phyloP scores from a whole-genome alignment of 352 stramenopile genomes.

The Globisporangium lucens region DNA sequence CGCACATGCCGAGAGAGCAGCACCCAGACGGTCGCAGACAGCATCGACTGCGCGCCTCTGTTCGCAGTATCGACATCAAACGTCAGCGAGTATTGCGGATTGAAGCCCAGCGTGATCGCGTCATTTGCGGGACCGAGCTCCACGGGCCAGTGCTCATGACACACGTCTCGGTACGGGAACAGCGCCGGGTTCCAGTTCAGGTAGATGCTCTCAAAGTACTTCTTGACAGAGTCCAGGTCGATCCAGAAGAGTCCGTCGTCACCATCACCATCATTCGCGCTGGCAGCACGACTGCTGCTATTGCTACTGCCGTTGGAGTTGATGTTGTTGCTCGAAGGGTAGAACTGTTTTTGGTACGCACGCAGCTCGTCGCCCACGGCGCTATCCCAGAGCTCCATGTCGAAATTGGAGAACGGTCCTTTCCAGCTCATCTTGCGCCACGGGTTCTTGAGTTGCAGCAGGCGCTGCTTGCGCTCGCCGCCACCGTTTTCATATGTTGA shows the following conservation, averaged over 20 bases:
- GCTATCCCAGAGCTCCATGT: conserved; percentile 51
- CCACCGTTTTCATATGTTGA: conserved; percentile 6
- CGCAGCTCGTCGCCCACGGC: conserved; percentile 57
- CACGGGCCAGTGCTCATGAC: conserved; percentile 82
- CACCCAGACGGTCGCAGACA: conserved; percentile 83
- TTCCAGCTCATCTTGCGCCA: conserved; percentile 89
- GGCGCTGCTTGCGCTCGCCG: conserved; percentile 37
- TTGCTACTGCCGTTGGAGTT: conserved; percentile 4
- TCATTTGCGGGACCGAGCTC: conserved; percentile 86
- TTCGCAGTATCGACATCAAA: conserved; percentile 31
- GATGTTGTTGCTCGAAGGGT: conserved; percentile 18
- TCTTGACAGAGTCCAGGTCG: conserved; percentile 90
- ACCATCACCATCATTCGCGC: conserved; percentile 18
- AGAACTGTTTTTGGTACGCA: conserved; percentile 52
- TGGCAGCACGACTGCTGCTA: background rate
- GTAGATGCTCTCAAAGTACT: conserved; percentile 93
- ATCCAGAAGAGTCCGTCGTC: conserved; percentile 98
- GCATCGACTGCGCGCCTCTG: conserved; percentile 14
- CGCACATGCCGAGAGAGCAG: conserved; percentile 92
- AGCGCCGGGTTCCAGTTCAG: conserved; percentile 95
- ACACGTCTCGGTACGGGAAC: conserved; percentile 82
- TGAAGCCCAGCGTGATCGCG: conserved; percentile 89
- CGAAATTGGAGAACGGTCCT: conserved; percentile 79
- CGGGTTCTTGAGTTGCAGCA: conserved; percentile 97
- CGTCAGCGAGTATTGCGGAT: conserved; percentile 91